phyloP scores from a whole-genome alignment of 441 rosid genomes.

The Theobroma grandiflorum region DNA sequence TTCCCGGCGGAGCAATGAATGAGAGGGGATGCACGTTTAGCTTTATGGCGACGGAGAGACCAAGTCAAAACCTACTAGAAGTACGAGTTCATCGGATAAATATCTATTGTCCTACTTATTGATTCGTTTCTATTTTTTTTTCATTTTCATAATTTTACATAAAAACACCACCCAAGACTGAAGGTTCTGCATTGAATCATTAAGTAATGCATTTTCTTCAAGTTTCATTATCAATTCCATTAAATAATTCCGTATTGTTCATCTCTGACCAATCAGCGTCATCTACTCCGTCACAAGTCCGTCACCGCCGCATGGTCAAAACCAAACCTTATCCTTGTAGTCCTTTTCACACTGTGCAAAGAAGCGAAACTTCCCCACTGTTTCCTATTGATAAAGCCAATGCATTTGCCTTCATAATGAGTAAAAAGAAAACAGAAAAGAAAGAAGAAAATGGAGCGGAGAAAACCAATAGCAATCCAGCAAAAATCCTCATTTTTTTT shows the following conservation, averaged over 20 bases:
- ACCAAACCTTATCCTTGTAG: not conserved
- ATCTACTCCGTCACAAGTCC: not conserved
- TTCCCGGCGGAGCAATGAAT: not conserved
- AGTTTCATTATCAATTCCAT: not conserved
- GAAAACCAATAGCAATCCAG: not conserved
- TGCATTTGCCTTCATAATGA: slow-evolving; percentile 3
- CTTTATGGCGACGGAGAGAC: not conserved
- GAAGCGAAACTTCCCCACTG: not conserved
- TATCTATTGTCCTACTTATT: too few species aligned
- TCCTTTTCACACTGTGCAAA: slow-evolving; percentile 5
- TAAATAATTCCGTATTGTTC: slow-evolving; percentile 1
- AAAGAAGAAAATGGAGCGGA: not conserved
- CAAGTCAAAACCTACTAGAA: not conserved
- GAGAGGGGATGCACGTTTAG: not conserved
- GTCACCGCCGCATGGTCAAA: not conserved
- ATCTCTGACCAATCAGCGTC: slow-evolving; percentile 24
- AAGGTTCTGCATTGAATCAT: too few species aligned
- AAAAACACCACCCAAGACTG: too few species aligned
- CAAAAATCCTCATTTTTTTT: not conserved
- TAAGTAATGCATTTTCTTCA: not conserved
- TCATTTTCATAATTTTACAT: too few species aligned
- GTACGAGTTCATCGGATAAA: too few species aligned
- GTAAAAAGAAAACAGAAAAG: not conserved
- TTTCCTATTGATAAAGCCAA: not conserved
- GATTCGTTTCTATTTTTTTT: too few species aligned